Conservation (phyloP, 805 yeast species). For the Barnettozyma wickerhamii region DNA sequence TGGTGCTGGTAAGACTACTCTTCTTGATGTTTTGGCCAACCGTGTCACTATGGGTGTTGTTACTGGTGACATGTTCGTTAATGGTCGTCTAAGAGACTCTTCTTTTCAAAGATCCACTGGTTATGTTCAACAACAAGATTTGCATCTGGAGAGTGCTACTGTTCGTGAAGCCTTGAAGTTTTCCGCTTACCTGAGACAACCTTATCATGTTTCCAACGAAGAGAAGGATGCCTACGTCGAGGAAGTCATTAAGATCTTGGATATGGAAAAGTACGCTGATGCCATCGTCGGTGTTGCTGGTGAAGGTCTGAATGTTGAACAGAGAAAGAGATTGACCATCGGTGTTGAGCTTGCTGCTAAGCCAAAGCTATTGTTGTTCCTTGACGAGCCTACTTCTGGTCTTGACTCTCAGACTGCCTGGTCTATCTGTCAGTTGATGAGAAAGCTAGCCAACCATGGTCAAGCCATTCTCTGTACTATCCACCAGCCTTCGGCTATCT, state of each 20-base stretch:
- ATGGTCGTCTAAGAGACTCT: constrained; percentile 55
- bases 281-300: constrained; percentile 75
- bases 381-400: constrained; percentile 70
- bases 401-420: constrained; percentile 66
- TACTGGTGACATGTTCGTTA: constrained; percentile 57
- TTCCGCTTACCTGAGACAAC: constrained; percentile 69
- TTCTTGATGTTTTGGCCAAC: constrained; percentile 66
- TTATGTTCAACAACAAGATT: constrained; percentile 75
- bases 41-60: constrained; percentile 69
- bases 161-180: constrained; percentile 70
- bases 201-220: constrained; percentile 40
- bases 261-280: constrained; percentile 62
- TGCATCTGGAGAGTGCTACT: constrained; percentile 60
- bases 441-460: constrained; percentile 54
- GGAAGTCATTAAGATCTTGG: constrained; percentile 56
- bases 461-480: constrained; percentile 71
- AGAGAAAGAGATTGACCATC: constrained; percentile 60
- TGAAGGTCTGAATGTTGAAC: constrained; percentile 63
- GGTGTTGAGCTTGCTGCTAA: constrained; percentile 67
- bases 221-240: constrained; percentile 68
- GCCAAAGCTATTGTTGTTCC: constrained; percentile 54
- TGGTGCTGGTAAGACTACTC: constrained; percentile 80
- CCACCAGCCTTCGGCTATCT: constrained; percentile 81
- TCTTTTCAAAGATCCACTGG: constrained; percentile 54
- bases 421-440: constrained; percentile 59